These are phyloP conservation scores for Xylaria sp. DNA, from an alignment of 2,329 filamentous ascomycete genomes.

Conservation along the genomic window DNA sequence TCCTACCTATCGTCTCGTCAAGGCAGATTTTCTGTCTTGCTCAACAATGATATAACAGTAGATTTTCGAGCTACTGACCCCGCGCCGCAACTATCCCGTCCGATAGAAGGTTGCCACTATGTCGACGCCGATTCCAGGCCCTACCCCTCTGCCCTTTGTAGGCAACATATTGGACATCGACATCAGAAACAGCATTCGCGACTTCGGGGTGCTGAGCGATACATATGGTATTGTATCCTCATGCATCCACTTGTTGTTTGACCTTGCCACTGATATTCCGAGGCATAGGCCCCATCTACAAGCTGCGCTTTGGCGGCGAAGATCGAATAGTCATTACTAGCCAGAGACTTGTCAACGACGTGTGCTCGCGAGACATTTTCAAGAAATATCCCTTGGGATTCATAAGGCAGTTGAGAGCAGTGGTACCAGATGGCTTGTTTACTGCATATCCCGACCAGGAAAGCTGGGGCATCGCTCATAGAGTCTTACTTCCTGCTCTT, in stretches of 20 bases:
- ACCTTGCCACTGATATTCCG: too few relatives aligned
- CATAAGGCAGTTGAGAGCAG: neutral
- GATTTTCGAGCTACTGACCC: too few relatives aligned
- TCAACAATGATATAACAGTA: too few relatives aligned
- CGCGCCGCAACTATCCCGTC: too few relatives aligned
- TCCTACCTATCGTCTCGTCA: too few relatives aligned
- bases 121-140: constrained; percentile 21
- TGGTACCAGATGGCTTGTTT: constrained; percentile 17
- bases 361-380: constrained; percentile 25
- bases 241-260: too few relatives aligned
- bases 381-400: constrained; percentile 17
- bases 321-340: constrained; percentile 20
- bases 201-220: constrained; percentile 3
- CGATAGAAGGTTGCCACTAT: too few relatives aligned
- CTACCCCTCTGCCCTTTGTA: constrained; percentile 12
- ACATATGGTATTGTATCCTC: too few relatives aligned
- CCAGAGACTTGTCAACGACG: constrained; percentile 22
- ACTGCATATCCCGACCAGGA: constrained; percentile 15
- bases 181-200: constrained; percentile 15
- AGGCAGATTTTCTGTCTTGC: too few relatives aligned
- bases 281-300: too few relatives aligned
- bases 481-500: constrained; percentile 19
- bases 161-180: constrained; percentile 21
- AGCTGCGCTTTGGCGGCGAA: constrained; percentile 19
- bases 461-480: constrained; percentile 23